phyloP scores from a whole-genome alignment of 1,284 basidiomycete species.

The Phellopilus nigrolimitatus region DNA sequence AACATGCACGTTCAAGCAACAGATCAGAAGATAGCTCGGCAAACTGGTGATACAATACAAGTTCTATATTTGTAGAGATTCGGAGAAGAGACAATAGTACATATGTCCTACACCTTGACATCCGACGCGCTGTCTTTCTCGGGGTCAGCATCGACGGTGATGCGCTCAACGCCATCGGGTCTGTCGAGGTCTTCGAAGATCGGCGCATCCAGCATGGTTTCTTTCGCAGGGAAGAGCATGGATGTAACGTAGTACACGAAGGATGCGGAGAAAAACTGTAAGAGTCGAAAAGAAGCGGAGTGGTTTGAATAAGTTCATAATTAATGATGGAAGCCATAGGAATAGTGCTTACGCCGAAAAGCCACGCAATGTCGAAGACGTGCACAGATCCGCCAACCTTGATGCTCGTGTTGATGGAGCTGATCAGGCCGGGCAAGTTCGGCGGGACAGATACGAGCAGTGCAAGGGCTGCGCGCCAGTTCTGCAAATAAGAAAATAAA shows the following conservation, averaged over 20 bases:
- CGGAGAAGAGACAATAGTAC: too few relatives aligned
- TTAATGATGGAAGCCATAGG: neutral
- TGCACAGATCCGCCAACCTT: slow-evolving; percentile 46
- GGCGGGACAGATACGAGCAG: slow-evolving; percentile 60
- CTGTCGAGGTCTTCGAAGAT: slow-evolving; percentile 28
- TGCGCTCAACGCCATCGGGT: slow-evolving; percentile 1
- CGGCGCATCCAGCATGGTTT: slow-evolving; percentile 50
- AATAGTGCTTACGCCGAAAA: slow-evolving; percentile 54
- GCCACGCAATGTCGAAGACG: slow-evolving; percentile 65
- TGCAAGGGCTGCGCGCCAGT: slow-evolving; percentile 67
- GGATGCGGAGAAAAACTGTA: slow-evolving; percentile 38
- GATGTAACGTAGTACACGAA: slow-evolving; percentile 49
- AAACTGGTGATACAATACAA: neutral
- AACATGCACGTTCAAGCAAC: too few relatives aligned
- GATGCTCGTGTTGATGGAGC: slow-evolving; percentile 57
- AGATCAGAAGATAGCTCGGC: too few relatives aligned
- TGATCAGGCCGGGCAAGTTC: slow-evolving; percentile 63
- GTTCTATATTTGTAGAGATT: neutral
- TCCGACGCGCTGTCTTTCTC: slow-evolving; percentile 9
- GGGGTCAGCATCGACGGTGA: slow-evolving; percentile 1
- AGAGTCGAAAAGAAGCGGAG: slow-evolving; percentile 2
- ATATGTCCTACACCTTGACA: neutral
- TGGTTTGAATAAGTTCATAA: neutral
- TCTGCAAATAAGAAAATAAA: slow-evolving; percentile 37
- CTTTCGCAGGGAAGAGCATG: slow-evolving; percentile 48